Percentiles rank a stretch among this genome's conserved stretches.
phyloP scores from a whole-genome alignment of 495 filamentous ascomycete species.

The Aspergillus biplanus region DNA sequence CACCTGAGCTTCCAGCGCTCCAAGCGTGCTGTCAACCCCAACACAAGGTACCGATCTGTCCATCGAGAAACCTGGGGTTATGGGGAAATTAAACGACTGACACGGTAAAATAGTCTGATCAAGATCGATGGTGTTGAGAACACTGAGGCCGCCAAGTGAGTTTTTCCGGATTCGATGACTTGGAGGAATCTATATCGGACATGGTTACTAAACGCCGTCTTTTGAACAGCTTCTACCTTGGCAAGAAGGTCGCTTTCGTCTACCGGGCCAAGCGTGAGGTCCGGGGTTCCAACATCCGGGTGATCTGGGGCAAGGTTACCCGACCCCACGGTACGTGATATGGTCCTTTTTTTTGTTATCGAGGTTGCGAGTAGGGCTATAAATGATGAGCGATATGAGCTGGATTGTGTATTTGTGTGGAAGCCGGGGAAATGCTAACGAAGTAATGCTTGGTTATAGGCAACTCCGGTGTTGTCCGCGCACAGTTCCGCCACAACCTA shows the following conservation, averaged over 20 bases:
- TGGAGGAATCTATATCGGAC: conserved; percentile 4
- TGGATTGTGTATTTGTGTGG: background rate
- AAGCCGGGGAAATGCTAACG: background rate
- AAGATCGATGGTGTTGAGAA: conserved; percentile 97
- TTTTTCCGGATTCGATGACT: conserved; percentile 27
- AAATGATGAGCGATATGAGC: background rate
- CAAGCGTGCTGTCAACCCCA: conserved; percentile 81
- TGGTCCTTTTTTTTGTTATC: background rate
- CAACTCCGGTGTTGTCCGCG: conserved; percentile 95
- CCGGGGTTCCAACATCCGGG: conserved; percentile 94
- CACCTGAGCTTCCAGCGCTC: conserved; percentile 94
- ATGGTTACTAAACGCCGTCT: conserved; percentile 30
- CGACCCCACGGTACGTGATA: conserved; percentile 79
- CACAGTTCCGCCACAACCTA: conserved; percentile 93
- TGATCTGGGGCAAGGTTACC: conserved; percentile 99
- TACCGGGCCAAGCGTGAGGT: conserved; percentile 91
- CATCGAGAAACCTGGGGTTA: conserved; percentile 21
- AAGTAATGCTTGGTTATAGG: conserved; percentile 51
- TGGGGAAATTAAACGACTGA: conserved; percentile 34
- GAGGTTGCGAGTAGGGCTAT: background rate
- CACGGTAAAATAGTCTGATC: conserved; percentile 62
- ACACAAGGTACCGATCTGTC: conserved; percentile 59
- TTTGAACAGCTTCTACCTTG: conserved; percentile 73
- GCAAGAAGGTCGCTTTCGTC: conserved; percentile 97
- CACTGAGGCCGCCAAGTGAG: conserved; percentile 80